These are phyloP conservation scores for Penicillium italicum DNA, from an alignment of 2,329 filamentous ascomycete genomes.

Conservation along the genomic window DNA sequence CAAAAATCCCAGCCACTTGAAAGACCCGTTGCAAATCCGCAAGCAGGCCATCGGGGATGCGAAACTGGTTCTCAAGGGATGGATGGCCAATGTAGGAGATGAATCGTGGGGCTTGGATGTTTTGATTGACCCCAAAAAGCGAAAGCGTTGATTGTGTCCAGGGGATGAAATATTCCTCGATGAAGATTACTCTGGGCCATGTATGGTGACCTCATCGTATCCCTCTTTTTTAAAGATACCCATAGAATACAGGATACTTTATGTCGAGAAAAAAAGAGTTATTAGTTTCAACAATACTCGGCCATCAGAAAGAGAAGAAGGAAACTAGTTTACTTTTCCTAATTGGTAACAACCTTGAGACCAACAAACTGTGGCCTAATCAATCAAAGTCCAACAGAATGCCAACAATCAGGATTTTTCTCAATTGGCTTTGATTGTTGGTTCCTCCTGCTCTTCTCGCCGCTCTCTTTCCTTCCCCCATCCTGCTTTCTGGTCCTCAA, in stretches of 20 bases:
- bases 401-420: neutral
- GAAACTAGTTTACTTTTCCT: neutral
- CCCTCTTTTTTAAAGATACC: neutral
- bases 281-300: neutral
- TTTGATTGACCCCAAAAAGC: slow-evolving; percentile 29
- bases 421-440: neutral
- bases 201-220: neutral
- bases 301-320: neutral
- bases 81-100: slow-evolving; percentile 39
- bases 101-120: slow-evolving; percentile 38
- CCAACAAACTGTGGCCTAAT: too few relatives aligned
- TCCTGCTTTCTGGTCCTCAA: neutral
- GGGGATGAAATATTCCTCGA: neutral
- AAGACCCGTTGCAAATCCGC: slow-evolving; percentile 17
- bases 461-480: too few relatives aligned
- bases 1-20: slow-evolving; percentile 21
- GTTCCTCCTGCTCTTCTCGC: too few relatives aligned
- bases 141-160: slow-evolving; percentile 21
- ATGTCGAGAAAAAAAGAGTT: neutral
- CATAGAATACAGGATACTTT: neutral
- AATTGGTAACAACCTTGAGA: too few relatives aligned
- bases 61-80: slow-evolving; percentile 33
- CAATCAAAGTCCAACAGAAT: too few relatives aligned
- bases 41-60: slow-evolving; percentile 31
- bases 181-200: neutral